Percentiles rank a stretch among this genome's conserved stretches.
Conservation (phyloP, 805 yeast species). For the Tetrapisispora arboricola region DNA sequence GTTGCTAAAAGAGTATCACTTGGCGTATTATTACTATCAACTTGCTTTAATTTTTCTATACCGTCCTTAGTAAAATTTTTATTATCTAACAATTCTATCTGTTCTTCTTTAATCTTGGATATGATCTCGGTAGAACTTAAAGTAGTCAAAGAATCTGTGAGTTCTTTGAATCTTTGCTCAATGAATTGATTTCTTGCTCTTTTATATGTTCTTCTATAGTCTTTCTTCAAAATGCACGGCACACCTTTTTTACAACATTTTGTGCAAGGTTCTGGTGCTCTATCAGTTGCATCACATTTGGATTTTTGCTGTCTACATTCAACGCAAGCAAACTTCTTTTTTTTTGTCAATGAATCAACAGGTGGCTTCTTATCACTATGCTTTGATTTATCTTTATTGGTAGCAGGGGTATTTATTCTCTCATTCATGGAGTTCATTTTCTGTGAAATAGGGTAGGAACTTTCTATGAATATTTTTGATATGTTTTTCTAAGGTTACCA, state of each 20-base stretch:
- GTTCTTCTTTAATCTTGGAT: conserved; percentile 21
- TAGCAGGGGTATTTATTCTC: too few species aligned
- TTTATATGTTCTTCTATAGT: conserved; percentile 82
- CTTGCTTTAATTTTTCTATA: not conserved
- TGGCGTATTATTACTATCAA: not conserved
- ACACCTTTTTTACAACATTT: conserved; percentile 66
- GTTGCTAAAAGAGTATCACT: not conserved
- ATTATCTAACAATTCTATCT: conserved; percentile 18
- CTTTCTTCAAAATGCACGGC: conserved; percentile 63
- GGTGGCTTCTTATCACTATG: not conserved
- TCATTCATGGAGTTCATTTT: not conserved
- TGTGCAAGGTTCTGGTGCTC: conserved; percentile 69
- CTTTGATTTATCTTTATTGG: too few species aligned
- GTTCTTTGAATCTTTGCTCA: conserved; percentile 66
- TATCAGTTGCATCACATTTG: conserved; percentile 74
- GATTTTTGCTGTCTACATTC: conserved; percentile 95
- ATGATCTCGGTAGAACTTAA: conserved; percentile 24
- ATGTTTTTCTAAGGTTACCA: too few species aligned
- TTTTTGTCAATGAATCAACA: conserved; percentile 2
- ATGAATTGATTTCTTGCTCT: conserved; percentile 74
- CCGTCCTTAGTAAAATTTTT: conserved; percentile 25
- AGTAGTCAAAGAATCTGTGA: conserved; percentile 43
- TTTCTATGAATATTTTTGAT: too few species aligned
- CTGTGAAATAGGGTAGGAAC: too few species aligned
- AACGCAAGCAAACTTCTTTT: conserved; percentile 71